Evolutionary conservation across 2,329 filamentous ascomycete species (phyloP), one percentile per base, ranked within the genome.

Genomic region (Ilyonectria destructans): DNA sequence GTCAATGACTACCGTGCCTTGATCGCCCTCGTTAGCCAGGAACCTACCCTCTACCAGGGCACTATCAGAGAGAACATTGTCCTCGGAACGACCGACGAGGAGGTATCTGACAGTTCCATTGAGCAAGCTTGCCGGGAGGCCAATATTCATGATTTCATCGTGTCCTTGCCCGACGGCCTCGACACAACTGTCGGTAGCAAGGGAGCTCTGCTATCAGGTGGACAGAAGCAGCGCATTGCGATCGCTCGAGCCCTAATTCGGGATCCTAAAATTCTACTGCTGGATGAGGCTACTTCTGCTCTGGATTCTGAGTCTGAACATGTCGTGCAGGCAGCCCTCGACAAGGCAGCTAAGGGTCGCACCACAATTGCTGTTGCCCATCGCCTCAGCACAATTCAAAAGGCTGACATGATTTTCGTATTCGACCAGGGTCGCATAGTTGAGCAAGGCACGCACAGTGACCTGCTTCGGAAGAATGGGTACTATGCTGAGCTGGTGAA

Each of bases 61-160:
- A 84, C 84, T 1, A 85, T 88, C 45, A 82, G 81, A 26, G 83
- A 85, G 4, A 89, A 88, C 68, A 82, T 89, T 15, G 75, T 81
- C 0, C 82, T 84, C 26, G 86, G 86, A 8, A n/a, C 72, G 6
- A 49, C 62, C 15, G 60, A 68, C 3, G 40, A 31, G 1, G 82
- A 84, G 1, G 65, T 76, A 1, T 48, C 62, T 21, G 77, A 77
- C 26, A 76, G 77, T 12, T 74, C 79, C 12, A 81, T 88, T 13
- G 76, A 83, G 19, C 76, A 15, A 3, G 58, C 37, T 15, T 62
- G 58, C 4, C 31, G 40, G 2, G 61, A 63, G 21, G 52, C 58
- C 6, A 62, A 62, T 8, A 62, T 62, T 23, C 35, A 62, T n/a
- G 58, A 62, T 8, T 62, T 62, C 10, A 55, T 62, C 7, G 12